A percentile compares a stretch with the other conserved stretches of the same genome.
Evolutionary conservation across 805 yeast species (phyloP).

Genomic region (Yarrowia alimentaria): DNA sequence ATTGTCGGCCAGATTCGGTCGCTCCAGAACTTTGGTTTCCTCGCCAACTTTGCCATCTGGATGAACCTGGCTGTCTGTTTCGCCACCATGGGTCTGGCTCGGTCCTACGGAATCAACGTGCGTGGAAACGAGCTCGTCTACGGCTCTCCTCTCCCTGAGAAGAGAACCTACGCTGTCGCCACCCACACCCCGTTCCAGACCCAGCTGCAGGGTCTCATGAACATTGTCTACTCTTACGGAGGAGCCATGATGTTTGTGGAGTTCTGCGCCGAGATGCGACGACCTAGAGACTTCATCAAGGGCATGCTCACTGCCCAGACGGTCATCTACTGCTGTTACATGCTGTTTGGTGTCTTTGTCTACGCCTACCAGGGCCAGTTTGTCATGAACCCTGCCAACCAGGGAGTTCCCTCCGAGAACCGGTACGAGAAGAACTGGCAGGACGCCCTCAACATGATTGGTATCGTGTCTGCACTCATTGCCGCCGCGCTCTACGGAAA

Average conservation of each 20-base stretch:
- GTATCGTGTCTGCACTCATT: constrained; percentile 44
- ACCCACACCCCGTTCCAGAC: constrained; percentile 32
- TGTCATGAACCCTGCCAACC: constrained; percentile 46
- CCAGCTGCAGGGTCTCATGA: constrained; percentile 45
- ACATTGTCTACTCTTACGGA: constrained; percentile 51
- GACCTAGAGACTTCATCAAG: constrained; percentile 51
- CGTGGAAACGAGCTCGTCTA: constrained; percentile 31
- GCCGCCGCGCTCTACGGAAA: constrained; percentile 50
- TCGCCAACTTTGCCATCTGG: constrained; percentile 50
- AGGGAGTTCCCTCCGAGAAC: constrained; percentile 40
- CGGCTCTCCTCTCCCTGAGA: constrained; percentile 31
- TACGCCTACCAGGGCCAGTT: constrained; percentile 50
- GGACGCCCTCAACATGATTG: constrained; percentile 42
- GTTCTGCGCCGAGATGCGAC: constrained; percentile 49
- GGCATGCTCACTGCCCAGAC: constrained; percentile 47
- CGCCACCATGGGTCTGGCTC: constrained; percentile 47
- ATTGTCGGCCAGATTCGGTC: constrained; percentile 46
- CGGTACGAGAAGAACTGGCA: constrained; percentile 40
- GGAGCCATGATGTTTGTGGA: constrained; percentile 53
- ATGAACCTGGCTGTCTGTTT: constrained; percentile 47
- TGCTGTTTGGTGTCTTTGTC: constrained; percentile 46
- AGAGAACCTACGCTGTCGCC: constrained; percentile 23
- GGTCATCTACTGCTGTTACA: constrained; percentile 44
- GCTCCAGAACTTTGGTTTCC: constrained; percentile 43
- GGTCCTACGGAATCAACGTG: constrained; percentile 39